A percentile compares a stretch with the other conserved stretches of the same genome.
Conservation (phyloP, 75 land plant genomes). For the Cryptomeria japonica region DNA sequence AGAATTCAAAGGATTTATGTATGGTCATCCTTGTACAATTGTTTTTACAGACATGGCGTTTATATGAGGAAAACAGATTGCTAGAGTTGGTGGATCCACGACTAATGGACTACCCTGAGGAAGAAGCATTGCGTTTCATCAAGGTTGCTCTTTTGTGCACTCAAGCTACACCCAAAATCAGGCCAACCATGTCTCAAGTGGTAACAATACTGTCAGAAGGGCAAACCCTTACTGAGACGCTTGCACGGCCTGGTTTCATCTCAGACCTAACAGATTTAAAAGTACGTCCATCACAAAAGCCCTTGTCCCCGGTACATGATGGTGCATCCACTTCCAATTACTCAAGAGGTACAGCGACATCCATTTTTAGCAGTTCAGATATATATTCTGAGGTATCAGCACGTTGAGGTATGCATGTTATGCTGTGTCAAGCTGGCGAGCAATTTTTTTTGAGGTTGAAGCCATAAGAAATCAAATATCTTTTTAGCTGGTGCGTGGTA, state of each 20-base stretch:
- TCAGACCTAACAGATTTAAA: conserved; percentile 15
- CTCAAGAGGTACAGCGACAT: neutral
- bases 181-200: conserved; percentile 66
- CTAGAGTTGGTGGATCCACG: conserved; percentile 55
- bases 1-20: neutral
- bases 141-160: conserved; percentile 73
- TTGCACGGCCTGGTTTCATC: conserved; percentile 61
- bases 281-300: neutral
- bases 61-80: conserved; percentile 46
- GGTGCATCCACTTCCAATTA: neutral
- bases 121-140: conserved; percentile 49
- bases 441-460: neutral
- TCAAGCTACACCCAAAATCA: conserved; percentile 44
- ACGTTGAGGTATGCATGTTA: neutral
- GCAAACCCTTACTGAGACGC: conserved; percentile 40
- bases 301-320: neutral
- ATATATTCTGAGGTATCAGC: neutral
- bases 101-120: conserved; percentile 35
- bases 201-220: conserved; percentile 54
- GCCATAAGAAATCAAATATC: neutral
- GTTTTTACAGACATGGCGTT: conserved; percentile 58
- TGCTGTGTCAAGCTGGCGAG: neutral
- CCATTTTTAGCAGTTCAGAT: neutral
- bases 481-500: neutral
- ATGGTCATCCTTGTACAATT: neutral